These are phyloP conservation scores for Microthlaspi erraticum DNA, from an alignment of 345 rosid genomes.

Conservation along the genomic window DNA sequence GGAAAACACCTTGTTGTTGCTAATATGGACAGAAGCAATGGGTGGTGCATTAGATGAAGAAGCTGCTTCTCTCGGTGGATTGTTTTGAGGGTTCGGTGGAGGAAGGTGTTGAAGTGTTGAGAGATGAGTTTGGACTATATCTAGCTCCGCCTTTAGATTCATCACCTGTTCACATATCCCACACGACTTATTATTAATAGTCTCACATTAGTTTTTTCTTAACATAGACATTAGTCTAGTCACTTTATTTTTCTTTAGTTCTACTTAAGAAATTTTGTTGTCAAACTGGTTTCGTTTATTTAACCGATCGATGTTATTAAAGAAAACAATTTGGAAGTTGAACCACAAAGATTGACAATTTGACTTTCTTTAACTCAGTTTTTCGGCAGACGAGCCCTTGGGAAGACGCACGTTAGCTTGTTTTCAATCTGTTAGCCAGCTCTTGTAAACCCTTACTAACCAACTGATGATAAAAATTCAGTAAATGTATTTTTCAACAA, in stretches of 20 bases:
- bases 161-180: slow-evolving; percentile 52
- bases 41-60: slow-evolving; percentile 36
- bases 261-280: no score
- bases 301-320: background rate
- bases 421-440: background rate
- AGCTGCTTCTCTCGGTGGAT: slow-evolving; percentile 34
- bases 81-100: slow-evolving; percentile 28
- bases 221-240: background rate
- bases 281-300: no score
- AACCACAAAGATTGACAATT: slow-evolving; percentile 17
- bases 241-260: background rate
- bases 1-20: slow-evolving; percentile 40
- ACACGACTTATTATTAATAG: background rate
- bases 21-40: slow-evolving; percentile 34
- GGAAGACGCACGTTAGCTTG: slow-evolving; percentile 28
- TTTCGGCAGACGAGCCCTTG: slow-evolving; percentile 31
- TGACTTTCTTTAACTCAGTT: slow-evolving; percentile 24
- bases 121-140: slow-evolving; percentile 59
- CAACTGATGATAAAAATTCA: background rate
- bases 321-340: background rate
- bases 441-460: slow-evolving; percentile 8
- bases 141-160: slow-evolving; percentile 77
- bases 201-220: background rate
- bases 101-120: slow-evolving; percentile 53
- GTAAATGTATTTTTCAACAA: background rate